Conservation (phyloP, 2,329 filamentous ascomycete species). For the Chrysoporthe austroafricana region DNA sequence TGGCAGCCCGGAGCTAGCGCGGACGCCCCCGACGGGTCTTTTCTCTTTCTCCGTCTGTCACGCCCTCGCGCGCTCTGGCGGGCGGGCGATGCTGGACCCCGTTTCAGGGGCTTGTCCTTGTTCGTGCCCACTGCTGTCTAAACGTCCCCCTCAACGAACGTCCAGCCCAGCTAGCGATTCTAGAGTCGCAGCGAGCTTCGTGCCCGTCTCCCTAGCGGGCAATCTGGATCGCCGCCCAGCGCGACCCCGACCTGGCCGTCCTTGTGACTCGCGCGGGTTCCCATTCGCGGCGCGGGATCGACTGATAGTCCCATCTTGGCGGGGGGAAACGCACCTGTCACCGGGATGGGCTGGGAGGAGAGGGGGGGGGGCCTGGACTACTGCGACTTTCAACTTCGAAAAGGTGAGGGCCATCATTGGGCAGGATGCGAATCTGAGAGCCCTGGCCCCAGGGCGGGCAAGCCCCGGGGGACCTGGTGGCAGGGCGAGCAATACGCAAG, state of each 20-base stretch:
- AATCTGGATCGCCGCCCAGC: neutral
- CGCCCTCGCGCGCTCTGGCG: neutral
- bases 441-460: neutral
- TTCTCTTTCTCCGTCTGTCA: neutral
- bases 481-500: neutral
- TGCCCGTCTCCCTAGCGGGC: neutral
- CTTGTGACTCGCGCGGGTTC: conserved; percentile 2
- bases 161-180: too few species aligned
- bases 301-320: conserved; percentile 5
- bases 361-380: neutral
- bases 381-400: neutral
- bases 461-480: neutral
- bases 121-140: neutral
- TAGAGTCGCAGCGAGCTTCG: conserved; percentile 8
- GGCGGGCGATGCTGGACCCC: neutral
- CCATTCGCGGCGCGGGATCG: conserved; percentile 2
- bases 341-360: too few species aligned
- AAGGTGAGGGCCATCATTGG: conserved; percentile 15
- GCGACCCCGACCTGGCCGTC: neutral
- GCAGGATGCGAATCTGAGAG: conserved; percentile 8
- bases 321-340: neutral
- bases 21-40: neutral
- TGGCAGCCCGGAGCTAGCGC: neutral
- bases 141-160: too few species aligned
- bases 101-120: conserved; percentile 25